These are phyloP conservation scores for Saccharum hybrid DNA, from an alignment of 202 grass and related monocot species.

Conservation along the genomic window DNA sequence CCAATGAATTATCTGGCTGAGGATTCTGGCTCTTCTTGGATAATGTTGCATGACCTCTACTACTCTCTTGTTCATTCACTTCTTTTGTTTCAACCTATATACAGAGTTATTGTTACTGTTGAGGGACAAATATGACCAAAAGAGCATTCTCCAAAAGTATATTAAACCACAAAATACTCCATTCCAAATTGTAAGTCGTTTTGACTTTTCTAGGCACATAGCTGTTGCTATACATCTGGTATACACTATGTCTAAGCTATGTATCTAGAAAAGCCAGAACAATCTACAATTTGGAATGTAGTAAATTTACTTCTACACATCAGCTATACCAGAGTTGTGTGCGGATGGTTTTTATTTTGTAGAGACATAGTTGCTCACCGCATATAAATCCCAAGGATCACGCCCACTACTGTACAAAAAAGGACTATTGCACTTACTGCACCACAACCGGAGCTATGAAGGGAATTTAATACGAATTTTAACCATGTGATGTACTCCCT, in stretches of 20 bases:
- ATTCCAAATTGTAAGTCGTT: neutral
- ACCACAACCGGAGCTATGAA: constrained; percentile 9
- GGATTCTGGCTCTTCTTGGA: constrained; percentile 58
- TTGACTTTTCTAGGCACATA: neutral
- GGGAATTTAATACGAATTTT: neutral
- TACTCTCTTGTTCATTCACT: constrained; percentile 56
- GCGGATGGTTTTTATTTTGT: constrained; percentile 19
- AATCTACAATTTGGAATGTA: neutral
- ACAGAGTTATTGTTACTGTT: constrained; percentile 42
- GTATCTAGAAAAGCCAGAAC: too few species aligned
- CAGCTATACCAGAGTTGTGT: neutral
- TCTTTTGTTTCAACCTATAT: constrained; percentile 73
- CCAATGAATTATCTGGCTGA: constrained; percentile 47
- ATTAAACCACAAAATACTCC: constrained; percentile 5
- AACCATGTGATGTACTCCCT: neutral
- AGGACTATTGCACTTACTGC: neutral
- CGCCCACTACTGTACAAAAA: neutral
- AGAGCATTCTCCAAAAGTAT: constrained; percentile 28
- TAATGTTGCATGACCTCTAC: constrained; percentile 44
- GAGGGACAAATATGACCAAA: constrained; percentile 35
- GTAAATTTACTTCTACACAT: constrained; percentile 7
- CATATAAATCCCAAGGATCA: constrained; percentile 7
- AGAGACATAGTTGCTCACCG: constrained; percentile 5
- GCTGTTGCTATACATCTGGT: neutral
- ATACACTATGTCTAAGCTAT: neutral